phyloP scores from a whole-genome alignment of 176 grass and related monocot genomes.

The Phoenix roebelenii region DNA sequence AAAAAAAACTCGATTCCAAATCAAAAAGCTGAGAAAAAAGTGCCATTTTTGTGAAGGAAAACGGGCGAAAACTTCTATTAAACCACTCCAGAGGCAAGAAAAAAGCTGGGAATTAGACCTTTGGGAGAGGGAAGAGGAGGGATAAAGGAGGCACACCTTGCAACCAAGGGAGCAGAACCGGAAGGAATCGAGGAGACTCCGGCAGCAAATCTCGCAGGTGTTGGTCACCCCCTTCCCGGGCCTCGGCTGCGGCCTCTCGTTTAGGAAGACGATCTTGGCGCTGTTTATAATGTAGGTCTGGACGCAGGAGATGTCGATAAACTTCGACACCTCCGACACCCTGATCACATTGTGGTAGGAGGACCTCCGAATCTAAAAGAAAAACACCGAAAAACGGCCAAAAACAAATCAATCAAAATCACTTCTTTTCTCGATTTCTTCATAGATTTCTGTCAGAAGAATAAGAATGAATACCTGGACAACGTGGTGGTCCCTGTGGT shows the following conservation, averaged over 20 bases:
- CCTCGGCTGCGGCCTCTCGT: conserved; percentile 37
- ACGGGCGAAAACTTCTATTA: neutral
- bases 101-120: neutral
- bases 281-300: conserved; percentile 55
- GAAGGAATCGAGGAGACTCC: conserved; percentile 39
- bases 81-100: conserved; percentile 1
- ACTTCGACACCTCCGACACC: conserved; percentile 44
- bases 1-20: too few relatives aligned
- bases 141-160: conserved; percentile 23
- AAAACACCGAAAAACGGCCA: too few relatives aligned
- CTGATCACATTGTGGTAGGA: conserved; percentile 48
- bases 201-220: conserved; percentile 36
- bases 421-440: too few relatives aligned
- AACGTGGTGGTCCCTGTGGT: conserved; percentile 33
- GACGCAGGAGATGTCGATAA: conserved; percentile 37
- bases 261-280: conserved; percentile 45
- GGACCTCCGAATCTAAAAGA: conserved; percentile 31
- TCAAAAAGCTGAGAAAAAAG: too few relatives aligned
- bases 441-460: too few relatives aligned
- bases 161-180: conserved; percentile 48
- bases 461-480: conserved; percentile 23
- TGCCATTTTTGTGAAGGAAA: neutral
- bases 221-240: conserved; percentile 39
- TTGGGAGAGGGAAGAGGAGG: neutral
- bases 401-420: neutral